phyloP scores from a whole-genome alignment of 2,329 filamentous ascomycete species.

The Hypoxylon sp. region DNA sequence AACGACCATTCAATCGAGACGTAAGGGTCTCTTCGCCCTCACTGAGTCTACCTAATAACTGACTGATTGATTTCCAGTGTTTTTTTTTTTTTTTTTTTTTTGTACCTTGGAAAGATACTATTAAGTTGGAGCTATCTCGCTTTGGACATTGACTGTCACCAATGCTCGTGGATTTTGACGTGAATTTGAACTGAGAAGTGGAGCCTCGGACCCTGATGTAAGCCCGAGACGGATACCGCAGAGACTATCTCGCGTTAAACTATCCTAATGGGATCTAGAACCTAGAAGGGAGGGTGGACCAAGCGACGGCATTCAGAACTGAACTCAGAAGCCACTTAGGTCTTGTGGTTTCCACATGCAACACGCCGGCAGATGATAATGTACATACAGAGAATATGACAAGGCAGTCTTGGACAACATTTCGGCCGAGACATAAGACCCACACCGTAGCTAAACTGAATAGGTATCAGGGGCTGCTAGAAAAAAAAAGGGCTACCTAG shows the following conservation, averaged over 20 bases:
- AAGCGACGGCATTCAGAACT: not conserved
- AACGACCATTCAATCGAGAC: not conserved
- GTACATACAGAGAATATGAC: not conserved
- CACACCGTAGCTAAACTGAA: not conserved
- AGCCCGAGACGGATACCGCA: constrained; percentile 3
- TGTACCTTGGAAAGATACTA: too few species aligned
- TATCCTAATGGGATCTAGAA: not conserved
- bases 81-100: not conserved
- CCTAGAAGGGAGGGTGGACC: not conserved
- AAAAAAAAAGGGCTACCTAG: too few species aligned
- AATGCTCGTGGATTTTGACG: not conserved
- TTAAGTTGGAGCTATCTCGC: not conserved
- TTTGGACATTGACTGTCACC: not conserved
- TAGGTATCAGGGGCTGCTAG: not conserved
- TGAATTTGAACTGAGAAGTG: not conserved
- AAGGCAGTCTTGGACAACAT: not conserved
- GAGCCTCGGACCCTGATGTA: constrained; percentile 8
- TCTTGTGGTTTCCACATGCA: not conserved
- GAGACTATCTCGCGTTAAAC: not conserved
- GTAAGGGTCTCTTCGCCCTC: not conserved
- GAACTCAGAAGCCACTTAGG: constrained; percentile 10
- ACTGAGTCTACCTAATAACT: not conserved
- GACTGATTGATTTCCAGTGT: not conserved
- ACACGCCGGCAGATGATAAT: constrained; percentile 8
- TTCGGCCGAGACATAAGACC: not conserved